A percentile compares a stretch with the other conserved stretches of the same genome.
Conservation (phyloP, 208 protist species). For the Crithidia mellificae region DNA sequence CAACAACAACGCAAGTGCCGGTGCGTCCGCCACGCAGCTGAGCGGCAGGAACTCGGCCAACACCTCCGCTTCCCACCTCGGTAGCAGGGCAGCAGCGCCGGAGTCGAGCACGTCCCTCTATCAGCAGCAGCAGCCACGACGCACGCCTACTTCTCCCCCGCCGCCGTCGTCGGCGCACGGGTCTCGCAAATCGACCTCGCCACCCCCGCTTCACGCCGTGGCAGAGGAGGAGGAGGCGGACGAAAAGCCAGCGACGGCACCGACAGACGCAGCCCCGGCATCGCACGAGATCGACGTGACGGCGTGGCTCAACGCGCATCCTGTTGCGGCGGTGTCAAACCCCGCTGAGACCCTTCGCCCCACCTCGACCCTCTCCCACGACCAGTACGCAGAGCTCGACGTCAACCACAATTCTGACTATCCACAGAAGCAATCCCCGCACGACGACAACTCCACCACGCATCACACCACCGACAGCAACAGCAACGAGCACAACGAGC, state of each 20-base stretch:
- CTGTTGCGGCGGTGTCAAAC: not conserved
- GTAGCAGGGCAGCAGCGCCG: not conserved
- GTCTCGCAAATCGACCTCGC: not conserved
- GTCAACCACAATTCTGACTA: not conserved
- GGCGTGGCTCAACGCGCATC: constrained; percentile 27
- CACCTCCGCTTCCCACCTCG: not conserved
- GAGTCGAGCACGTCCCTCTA: not conserved
- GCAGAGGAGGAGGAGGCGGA: not conserved
- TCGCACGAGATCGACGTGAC: constrained; percentile 19
- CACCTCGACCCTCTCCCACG: not conserved
- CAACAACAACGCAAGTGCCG: not conserved
- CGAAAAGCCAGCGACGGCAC: too few species aligned
- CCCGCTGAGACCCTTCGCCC: not conserved
- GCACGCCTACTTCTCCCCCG: not conserved
- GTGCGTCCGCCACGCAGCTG: not conserved
- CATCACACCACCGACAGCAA: not conserved
- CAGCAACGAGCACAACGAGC: not conserved
- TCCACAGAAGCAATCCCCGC: too few species aligned
- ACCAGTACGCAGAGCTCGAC: not conserved
- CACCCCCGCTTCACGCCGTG: not conserved
- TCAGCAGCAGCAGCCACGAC: constrained; percentile 1
- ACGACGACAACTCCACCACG: not conserved
- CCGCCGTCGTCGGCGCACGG: constrained; percentile 1
- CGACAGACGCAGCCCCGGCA: not conserved
- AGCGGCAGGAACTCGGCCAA: not conserved